These are phyloP conservation scores for Trichoderma asperelloides DNA, from an alignment of 495 filamentous ascomycete species.

Conservation along the genomic window DNA sequence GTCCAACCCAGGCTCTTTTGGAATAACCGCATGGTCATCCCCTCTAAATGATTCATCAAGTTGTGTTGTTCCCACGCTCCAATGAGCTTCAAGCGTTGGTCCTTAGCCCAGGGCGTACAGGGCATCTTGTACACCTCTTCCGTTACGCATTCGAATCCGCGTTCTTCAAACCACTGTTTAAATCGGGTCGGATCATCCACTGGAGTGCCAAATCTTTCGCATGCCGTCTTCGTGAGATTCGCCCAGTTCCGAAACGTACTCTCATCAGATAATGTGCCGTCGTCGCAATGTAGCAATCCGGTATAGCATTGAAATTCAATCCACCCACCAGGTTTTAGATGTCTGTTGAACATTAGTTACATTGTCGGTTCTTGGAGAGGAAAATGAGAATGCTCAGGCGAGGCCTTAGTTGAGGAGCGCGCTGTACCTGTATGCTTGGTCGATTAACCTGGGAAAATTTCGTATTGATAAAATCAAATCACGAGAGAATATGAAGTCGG, in stretches of 20 bases:
- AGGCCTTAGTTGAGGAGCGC: not conserved
- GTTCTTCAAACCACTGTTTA: constrained; percentile 49
- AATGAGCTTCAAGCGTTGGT: constrained; percentile 41
- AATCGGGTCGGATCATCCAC: constrained; percentile 44
- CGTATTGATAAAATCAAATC: constrained; percentile 43
- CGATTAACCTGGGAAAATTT: constrained; percentile 42
- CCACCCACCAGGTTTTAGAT: constrained; percentile 31
- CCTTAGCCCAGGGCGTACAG: constrained; percentile 39
- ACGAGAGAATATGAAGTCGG: constrained; percentile 59
- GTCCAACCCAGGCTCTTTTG: constrained; percentile 22
- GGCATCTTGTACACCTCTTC: constrained; percentile 43
- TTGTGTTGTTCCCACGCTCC: constrained; percentile 27
- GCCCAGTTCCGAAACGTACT: constrained; percentile 25
- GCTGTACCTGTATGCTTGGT: constrained; percentile 22
- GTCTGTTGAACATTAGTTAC: not conserved
- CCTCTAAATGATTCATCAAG: constrained; percentile 20
- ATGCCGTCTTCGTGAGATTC: constrained; percentile 17
- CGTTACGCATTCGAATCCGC: constrained; percentile 40
- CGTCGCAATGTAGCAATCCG: constrained; percentile 23
- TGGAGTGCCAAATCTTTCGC: constrained; percentile 16
- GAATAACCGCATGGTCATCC: constrained; percentile 14
- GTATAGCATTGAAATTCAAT: constrained; percentile 23
- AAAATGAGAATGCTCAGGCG: not conserved
- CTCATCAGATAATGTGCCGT: constrained; percentile 20
- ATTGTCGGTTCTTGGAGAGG: not conserved